Base-by-base conservation (phyloP, 768 basidiomycete genomes). In the Mycena sanguinolenta region DNA sequence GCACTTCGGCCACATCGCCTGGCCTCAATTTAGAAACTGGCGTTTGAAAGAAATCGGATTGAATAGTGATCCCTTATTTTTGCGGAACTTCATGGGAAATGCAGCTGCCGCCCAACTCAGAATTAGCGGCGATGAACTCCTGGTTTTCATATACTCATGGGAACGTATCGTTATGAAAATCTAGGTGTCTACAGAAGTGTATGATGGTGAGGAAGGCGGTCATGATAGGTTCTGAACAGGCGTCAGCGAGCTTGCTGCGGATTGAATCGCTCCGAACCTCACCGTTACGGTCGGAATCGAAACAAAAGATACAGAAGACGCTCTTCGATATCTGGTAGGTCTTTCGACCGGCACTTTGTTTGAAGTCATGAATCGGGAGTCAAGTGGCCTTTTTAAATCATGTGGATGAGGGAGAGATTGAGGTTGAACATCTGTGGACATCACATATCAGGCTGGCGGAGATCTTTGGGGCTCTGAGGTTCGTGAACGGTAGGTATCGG, bases 251-350 rank as follows among this genome's bases (percentile, higher is more conserved):
- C 27, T 34, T 21, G 42, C 53, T 13, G 7, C 23, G 12, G 4
- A 25, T 67, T 25, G 21, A 16, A 25, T 66, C 23, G 27, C n/a
- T n/a, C n/a, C n/a, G 9, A 60, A 38, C 2, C 59, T 19, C 19
- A 67, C 39, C 39, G 52, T 23, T 13, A 53, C 28, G 8, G 57
- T 49, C n/a, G 70, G 70, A 53, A 71, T 67, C 21, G 70, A 62
- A 38, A 71, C 60, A 28, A 66, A 71, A 53, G 65, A 71, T 13
- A 71, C 70, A 17, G 70, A 71, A 2, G 70, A 71, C 2, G 70
- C 70, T 49, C 65, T 58, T n/a, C 65, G 65, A 46, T 67, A 66
- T 53, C 70, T 62, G n/a, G 70, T 71, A 7, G 70, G 70, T 54
- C 70, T 19, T 46, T 71, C 70, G 6, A 71, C 70, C 8, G 63